Evolutionary conservation across 2,329 filamentous ascomycete genomes (phyloP).

Genomic region (Penicillium sp.): DNA sequence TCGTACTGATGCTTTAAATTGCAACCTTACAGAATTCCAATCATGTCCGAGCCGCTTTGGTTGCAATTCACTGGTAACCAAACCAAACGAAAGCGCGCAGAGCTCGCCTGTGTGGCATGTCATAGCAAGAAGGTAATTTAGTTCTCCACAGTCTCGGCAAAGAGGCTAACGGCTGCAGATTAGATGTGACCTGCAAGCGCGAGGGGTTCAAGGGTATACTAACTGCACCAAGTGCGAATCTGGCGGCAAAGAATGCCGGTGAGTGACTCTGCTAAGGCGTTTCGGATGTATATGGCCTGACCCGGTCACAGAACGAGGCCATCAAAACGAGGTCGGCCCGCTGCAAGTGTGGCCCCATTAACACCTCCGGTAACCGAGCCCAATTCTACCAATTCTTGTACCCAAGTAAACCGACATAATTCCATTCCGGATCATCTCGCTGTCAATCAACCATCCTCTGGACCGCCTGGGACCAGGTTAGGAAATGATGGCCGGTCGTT

Average conservation of each 20-base stretch:
- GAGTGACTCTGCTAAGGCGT: not conserved
- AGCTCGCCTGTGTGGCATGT: conserved; percentile 10
- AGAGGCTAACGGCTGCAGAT: conserved; percentile 4
- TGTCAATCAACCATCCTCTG: not conserved
- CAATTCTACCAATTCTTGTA: not conserved
- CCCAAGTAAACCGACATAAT: not conserved
- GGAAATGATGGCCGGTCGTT: not conserved
- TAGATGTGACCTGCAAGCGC: conserved; percentile 9
- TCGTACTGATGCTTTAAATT: not conserved
- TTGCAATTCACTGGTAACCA: conserved; percentile 11
- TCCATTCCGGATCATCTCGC: not conserved
- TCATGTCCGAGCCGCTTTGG: conserved; percentile 7
- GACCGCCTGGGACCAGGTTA: not conserved
- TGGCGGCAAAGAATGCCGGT: conserved; percentile 11
- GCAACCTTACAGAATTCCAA: conserved; percentile 4
- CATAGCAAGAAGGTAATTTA: conserved; percentile 11
- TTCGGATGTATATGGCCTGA: not conserved
- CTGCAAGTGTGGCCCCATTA: not conserved
- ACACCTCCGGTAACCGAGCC: conserved; percentile 4
- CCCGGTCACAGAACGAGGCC: conserved; percentile 3
- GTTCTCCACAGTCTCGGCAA: not conserved
- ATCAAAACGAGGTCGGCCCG: conserved; percentile 6
- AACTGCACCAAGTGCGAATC: conserved; percentile 10
- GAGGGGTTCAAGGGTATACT: conserved; percentile 5
- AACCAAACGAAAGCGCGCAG: conserved; percentile 9